These are phyloP conservation scores for Phragmites australis DNA, from an alignment of 176 grass and related monocot genomes.

Conservation along the genomic window DNA sequence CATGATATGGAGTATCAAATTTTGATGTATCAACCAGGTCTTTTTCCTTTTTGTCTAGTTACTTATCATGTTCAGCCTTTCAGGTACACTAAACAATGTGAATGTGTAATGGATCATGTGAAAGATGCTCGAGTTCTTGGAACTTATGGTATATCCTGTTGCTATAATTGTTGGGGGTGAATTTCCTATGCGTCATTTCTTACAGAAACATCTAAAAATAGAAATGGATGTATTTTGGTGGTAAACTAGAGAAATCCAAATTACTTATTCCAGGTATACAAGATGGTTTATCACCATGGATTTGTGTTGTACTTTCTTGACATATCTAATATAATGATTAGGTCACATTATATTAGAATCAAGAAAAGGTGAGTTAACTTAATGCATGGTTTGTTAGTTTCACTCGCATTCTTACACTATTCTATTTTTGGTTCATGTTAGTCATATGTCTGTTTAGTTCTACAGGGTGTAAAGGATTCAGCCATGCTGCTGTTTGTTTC, in stretches of 20 bases:
- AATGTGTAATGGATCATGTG: too few species aligned
- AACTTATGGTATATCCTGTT: background rate
- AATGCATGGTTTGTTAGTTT: background rate
- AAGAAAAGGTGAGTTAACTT: background rate
- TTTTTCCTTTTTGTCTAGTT: too few species aligned
- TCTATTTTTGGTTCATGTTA: background rate
- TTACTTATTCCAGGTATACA: background rate
- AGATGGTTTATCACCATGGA: background rate
- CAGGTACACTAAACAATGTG: too few species aligned
- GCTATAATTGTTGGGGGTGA: background rate
- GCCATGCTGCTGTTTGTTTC: background rate
- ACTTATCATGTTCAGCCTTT: too few species aligned
- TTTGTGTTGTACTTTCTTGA: background rate
- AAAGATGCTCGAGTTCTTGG: too few species aligned
- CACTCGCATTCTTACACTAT: background rate
- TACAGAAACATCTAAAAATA: background rate
- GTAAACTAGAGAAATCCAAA: background rate
- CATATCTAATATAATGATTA: background rate
- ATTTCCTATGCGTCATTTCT: background rate
- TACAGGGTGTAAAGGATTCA: too few species aligned
- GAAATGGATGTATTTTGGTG: background rate
- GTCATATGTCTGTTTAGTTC: background rate
- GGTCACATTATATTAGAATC: background rate
- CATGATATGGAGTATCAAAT: too few species aligned
- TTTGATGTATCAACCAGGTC: background rate